Evolutionary conservation across 352 stramenopile genomes (phyloP).

Genomic region (Phytophthora chlamydospora): DNA sequence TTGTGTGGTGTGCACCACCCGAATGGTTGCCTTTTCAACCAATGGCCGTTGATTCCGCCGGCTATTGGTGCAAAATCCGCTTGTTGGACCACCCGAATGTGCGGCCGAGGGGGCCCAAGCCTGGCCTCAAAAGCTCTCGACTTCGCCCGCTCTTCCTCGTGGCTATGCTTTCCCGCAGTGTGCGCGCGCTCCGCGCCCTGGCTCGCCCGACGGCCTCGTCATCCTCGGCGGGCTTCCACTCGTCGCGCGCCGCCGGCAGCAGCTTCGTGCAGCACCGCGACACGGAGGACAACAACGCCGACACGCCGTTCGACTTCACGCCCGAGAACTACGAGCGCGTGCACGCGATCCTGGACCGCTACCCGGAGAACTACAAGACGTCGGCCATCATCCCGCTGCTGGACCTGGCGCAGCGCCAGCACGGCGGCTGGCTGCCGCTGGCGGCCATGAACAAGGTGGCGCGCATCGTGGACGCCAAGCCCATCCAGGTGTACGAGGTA

Average conservation of each 20-base stretch:
- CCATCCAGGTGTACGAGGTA: constrained; percentile 99
- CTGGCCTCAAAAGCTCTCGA: constrained; percentile 26
- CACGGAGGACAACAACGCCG: constrained; percentile 95
- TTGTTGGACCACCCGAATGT: constrained; percentile 24
- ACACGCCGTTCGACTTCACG: constrained; percentile 98
- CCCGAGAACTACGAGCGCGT: constrained; percentile 97
- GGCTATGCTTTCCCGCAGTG: constrained; percentile 66
- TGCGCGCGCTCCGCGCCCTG: constrained; percentile 48
- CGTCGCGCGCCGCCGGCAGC: constrained; percentile 47
- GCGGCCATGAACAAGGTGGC: constrained; percentile 99
- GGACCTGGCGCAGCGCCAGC: constrained; percentile 96
- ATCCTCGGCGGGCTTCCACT: constrained; percentile 45
- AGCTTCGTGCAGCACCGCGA: constrained; percentile 92
- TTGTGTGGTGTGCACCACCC: constrained; percentile 9
- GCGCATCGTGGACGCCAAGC: constrained; percentile 96
- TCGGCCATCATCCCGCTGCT: constrained; percentile 99
- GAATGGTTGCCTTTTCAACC: not conserved
- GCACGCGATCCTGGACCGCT: constrained; percentile 95
- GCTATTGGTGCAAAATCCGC: constrained; percentile 1
- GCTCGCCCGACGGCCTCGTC: constrained; percentile 15
- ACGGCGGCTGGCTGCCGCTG: constrained; percentile 97
- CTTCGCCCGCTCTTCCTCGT: constrained; percentile 9
- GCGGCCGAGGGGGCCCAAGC: constrained; percentile 5
- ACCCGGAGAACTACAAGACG: constrained; percentile 99
- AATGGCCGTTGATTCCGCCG: not conserved